Base-by-base conservation (phyloP, 2,329 filamentous ascomycete genomes). In the Boeremia lycopersici region DNA sequence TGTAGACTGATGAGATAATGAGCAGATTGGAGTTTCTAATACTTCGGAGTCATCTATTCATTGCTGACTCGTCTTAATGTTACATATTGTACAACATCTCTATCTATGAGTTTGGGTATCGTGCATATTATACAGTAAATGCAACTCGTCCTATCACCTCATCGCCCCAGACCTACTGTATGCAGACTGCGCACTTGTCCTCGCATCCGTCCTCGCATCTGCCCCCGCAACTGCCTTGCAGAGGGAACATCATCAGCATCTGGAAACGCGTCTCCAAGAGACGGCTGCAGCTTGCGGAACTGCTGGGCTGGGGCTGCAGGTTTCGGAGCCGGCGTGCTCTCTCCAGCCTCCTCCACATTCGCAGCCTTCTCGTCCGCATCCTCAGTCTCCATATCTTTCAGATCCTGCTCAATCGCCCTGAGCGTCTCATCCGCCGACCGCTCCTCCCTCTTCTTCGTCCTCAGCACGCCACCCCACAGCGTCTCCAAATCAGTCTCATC, bases 401-500 rank as follows among this genome's bases (percentile, higher is more conserved):
- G 36, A 13, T 61, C 56, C 31, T 61, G 55, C 38, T 67, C 62
- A n/a, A 65, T 10, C 56, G 64, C 68, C 39, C 44, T 57, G 15
- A 74, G 31, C 36, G 57, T 56, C 43, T 73, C 69, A 13, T 73
- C 65, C 29, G 69, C 63, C n/a, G 56, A 63, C 53, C 63, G 74
- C 53, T 73, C 69, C 56, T 74, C 71, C 58, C 76, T 70, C 40
- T 73, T 71, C 57, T 75, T 69, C 70, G 74, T 73, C 59, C 77
- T 74, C 57, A 83, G 45, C 12, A 77, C 73, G 38, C 74, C 80
- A 41, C 78, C 76, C 85, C 88, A 90, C 10, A 90, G 73, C 13
- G 79, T 80, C 65, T 90, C 88, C 48, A 90, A 73, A 67, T 89
- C 84, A 30, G 89, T 80, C 63, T 89, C 85, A 28, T 78, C 82